A percentile compares a stretch with the other conserved stretches of the same genome.
These are phyloP conservation scores for Tylopilus plumbeoviolaceoides DNA, from an alignment of 768 basidiomycete genomes.

Conservation along the genomic window DNA sequence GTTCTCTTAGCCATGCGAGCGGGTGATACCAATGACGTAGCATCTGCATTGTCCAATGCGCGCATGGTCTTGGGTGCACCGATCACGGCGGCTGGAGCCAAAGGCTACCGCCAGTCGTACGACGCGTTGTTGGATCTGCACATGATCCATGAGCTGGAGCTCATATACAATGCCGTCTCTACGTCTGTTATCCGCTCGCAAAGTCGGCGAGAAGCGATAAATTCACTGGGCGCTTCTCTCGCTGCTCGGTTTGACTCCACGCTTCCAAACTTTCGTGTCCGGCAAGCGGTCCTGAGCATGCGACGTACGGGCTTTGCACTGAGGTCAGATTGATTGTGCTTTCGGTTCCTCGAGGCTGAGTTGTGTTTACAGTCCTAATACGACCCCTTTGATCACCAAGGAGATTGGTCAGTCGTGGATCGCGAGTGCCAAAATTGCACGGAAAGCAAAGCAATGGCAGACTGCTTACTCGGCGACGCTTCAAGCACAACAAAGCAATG, in stretches of 20 bases:
- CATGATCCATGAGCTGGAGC: constrained; percentile 78
- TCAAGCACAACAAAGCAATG: constrained; percentile 74
- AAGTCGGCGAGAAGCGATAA: constrained; percentile 39
- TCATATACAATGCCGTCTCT: constrained; percentile 48
- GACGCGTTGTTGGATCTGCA: constrained; percentile 85
- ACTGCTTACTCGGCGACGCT: constrained; percentile 95
- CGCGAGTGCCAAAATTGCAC: constrained; percentile 88
- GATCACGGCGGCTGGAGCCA: constrained; percentile 74
- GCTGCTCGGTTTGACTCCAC: constrained; percentile 68
- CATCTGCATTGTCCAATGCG: constrained; percentile 54
- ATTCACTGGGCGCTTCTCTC: constrained; percentile 37
- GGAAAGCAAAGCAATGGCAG: constrained; percentile 93
- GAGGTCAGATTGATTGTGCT: constrained; percentile 41
- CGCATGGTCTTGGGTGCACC: constrained; percentile 72
- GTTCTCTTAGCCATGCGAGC: constrained; percentile 76
- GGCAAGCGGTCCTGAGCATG: constrained; percentile 88
- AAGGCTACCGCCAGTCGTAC: constrained; percentile 83
- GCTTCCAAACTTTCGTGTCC: constrained; percentile 81
- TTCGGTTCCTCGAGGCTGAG: constrained; percentile 7
- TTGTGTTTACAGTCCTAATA: constrained; percentile 7
- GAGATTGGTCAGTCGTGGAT: constrained; percentile 89
- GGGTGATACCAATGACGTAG: constrained; percentile 43
- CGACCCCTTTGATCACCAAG: constrained; percentile 38
- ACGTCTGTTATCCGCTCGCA: constrained; percentile 38
- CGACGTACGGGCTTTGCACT: constrained; percentile 79